A percentile compares a stretch with the other conserved stretches of the same genome.
Conservation (phyloP, 805 yeast species). For the Starmera pachycereana region DNA sequence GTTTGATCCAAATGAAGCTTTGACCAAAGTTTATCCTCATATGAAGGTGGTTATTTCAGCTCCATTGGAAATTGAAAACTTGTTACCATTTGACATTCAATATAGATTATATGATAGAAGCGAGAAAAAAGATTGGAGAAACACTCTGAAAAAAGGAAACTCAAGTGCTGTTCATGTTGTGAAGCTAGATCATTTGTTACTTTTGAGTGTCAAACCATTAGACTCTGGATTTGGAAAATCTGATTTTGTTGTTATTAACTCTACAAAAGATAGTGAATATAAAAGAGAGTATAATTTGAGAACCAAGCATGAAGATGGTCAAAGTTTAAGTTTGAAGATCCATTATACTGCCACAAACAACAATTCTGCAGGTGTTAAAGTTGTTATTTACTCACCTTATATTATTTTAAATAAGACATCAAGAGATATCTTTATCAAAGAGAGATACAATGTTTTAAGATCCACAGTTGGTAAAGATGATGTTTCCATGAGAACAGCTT, state of each 20-base stretch:
- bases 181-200: constrained; percentile 55
- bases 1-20: constrained; percentile 55
- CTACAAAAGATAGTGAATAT: constrained; percentile 43
- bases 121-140: constrained; percentile 55
- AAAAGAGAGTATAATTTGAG: constrained; percentile 42
- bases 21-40: constrained; percentile 73
- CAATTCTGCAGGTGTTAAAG: constrained; percentile 48
- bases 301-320: constrained; percentile 55
- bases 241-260: constrained; percentile 62
- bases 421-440: constrained; percentile 44
- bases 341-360: constrained; percentile 46
- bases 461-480: constrained; percentile 28
- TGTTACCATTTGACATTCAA: constrained; percentile 71
- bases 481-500: constrained; percentile 23
- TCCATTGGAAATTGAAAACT: constrained; percentile 76
- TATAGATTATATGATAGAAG: constrained; percentile 73
- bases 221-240: constrained; percentile 53
- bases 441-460: constrained; percentile 40
- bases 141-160: constrained; percentile 51
- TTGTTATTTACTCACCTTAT: constrained; percentile 77
- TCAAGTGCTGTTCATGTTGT: constrained; percentile 74
- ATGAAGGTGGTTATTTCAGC: constrained; percentile 70
- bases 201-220: constrained; percentile 59
- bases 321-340: constrained; percentile 49
- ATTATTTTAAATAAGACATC: constrained; percentile 76